A percentile compares a stretch with the other conserved stretches of the same genome.
These are phyloP conservation scores for Jatropha multifida DNA, from an alignment of 441 rosid species.

Conservation along the genomic window DNA sequence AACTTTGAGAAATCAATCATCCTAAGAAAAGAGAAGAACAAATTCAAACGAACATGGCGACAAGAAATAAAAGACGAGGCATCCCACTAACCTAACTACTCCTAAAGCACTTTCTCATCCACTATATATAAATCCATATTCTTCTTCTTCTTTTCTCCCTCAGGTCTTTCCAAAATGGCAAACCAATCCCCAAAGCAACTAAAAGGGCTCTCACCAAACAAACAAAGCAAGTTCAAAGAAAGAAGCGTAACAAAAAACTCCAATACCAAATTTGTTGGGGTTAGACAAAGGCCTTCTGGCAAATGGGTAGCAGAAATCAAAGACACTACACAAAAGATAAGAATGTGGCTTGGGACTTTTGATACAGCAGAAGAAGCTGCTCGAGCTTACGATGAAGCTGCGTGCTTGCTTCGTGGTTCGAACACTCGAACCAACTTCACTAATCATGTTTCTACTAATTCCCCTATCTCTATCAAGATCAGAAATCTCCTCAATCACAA, in stretches of 20 bases:
- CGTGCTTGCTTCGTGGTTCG: constrained; percentile 79
- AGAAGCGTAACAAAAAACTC: constrained; percentile 22
- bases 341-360: constrained; percentile 96
- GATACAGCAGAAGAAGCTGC: constrained; percentile 85
- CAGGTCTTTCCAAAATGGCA: constrained; percentile 2
- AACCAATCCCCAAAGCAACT: constrained; percentile 39
- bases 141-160: neutral
- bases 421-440: constrained; percentile 79
- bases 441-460: constrained; percentile 41
- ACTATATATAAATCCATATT: constrained; percentile 1
- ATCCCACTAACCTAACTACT: constrained; percentile 42
- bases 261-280: constrained; percentile 72
- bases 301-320: constrained; percentile 98
- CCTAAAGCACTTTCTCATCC: neutral
- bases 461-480: constrained; percentile 65
- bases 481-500: constrained; percentile 69
- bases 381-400: constrained; percentile 86
- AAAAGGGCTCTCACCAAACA: constrained; percentile 25
- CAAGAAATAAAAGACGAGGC: constrained; percentile 37
- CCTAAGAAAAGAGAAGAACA: neutral
- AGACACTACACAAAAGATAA: constrained; percentile 79
- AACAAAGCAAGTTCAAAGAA: constrained; percentile 36
- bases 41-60: constrained; percentile 5
- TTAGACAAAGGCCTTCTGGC: constrained; percentile 85
- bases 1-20: constrained; percentile 2